Evolutionary conservation across 176 grass and related monocot species (phyloP).

Genomic region (Aegilops sharonensis): DNA sequence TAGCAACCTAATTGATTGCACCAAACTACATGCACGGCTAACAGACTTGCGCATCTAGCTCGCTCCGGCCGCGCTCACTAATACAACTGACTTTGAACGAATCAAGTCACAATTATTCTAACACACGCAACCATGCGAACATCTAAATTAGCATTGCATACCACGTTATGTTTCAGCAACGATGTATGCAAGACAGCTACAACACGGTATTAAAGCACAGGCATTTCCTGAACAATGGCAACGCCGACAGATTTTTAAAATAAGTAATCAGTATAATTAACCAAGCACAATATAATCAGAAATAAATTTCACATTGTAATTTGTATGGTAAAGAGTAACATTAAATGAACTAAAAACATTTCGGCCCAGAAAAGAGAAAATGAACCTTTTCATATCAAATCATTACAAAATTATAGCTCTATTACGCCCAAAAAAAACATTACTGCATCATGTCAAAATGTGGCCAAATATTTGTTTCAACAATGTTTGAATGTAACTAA

Average conservation of each 20-base stretch:
- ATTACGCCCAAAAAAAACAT: background rate
- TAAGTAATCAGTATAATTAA: background rate
- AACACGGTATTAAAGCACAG: background rate
- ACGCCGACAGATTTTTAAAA: constrained; percentile 2
- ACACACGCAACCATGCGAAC: background rate
- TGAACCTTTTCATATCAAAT: background rate
- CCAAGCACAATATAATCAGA: background rate
- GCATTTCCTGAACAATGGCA: background rate
- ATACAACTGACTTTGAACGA: no score
- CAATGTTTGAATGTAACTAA: constrained; percentile 9
- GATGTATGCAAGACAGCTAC: background rate
- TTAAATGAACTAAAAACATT: constrained; percentile 13
- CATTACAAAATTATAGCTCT: background rate
- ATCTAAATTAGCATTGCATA: background rate
- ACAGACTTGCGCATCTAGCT: no score
- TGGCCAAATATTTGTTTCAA: background rate
- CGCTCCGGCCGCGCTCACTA: no score
- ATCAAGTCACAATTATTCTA: no score
- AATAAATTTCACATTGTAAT: background rate
- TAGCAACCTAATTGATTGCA: no score
- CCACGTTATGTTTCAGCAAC: background rate
- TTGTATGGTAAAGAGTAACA: constrained; percentile 3
- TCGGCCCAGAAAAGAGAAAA: background rate
- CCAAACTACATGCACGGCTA: no score
- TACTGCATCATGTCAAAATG: background rate